Percentiles rank a stretch among this genome's conserved stretches.
Evolutionary conservation across 2,329 filamentous ascomycete genomes (phyloP).

Genomic region (Chaetomiaceae sp.): DNA sequence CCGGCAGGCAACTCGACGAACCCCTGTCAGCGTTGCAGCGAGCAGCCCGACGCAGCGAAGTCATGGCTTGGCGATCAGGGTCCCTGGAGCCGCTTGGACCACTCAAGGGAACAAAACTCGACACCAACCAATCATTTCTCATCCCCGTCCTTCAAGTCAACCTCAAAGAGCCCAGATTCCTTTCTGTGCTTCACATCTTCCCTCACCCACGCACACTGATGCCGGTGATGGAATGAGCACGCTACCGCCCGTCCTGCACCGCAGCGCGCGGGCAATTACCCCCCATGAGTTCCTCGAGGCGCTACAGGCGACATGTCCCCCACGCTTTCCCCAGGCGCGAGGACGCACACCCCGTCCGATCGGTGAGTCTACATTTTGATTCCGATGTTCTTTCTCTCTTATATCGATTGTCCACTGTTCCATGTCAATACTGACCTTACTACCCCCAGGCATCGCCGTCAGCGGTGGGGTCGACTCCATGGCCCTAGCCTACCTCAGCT

Average conservation of each 20-base stretch:
- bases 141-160: no score
- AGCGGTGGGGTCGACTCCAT: constrained; percentile 98
- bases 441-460: constrained; percentile 62
- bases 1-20: constrained; percentile 17
- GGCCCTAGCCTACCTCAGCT: constrained; percentile 77
- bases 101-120: neutral
- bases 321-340: constrained; percentile 43
- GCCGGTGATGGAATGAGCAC: constrained; percentile 38
- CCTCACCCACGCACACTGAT: neutral
- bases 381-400: no score
- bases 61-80: constrained; percentile 1
- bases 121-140: no score
- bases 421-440: neutral
- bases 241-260: constrained; percentile 37
- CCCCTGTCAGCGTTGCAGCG: no score
- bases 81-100: neutral
- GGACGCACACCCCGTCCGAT: constrained; percentile 35
- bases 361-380: no score
- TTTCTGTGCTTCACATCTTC: neutral
- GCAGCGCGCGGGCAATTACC: constrained; percentile 36
- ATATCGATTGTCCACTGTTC: no score
- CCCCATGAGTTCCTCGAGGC: constrained; percentile 43
- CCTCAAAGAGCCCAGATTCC: no score
- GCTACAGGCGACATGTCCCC: constrained; percentile 44
- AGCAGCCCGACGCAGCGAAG: constrained; percentile 7